Percentiles rank a stretch among this genome's conserved stretches.
phyloP scores from a whole-genome alignment of 352 stramenopile species.

The Aphanomyces euteiches region DNA sequence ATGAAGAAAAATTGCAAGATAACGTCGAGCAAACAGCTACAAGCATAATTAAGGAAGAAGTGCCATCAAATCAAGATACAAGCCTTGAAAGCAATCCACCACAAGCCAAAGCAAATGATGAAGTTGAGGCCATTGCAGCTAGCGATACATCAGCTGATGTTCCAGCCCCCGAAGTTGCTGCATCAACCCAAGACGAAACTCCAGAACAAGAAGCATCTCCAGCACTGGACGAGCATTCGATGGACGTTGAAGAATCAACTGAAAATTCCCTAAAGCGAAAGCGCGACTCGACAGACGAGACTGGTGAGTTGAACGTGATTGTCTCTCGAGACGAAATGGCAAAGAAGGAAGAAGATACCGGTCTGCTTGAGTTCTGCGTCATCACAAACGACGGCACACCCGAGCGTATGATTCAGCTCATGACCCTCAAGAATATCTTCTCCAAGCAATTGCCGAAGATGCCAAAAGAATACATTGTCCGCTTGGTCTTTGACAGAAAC shows the following conservation, averaged over 20 bases:
- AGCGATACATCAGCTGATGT: no score
- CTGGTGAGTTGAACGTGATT: slow-evolving; percentile 10
- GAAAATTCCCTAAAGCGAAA: background rate
- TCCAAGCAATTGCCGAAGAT: slow-evolving; percentile 98
- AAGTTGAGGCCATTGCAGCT: no score
- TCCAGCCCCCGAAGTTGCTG: no score
- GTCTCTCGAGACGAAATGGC: slow-evolving; percentile 85
- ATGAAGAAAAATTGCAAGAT: no score
- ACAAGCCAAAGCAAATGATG: no score
- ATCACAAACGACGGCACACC: slow-evolving; percentile 88
- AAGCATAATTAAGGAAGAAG: no score
- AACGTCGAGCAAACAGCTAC: no score
- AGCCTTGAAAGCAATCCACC: no score
- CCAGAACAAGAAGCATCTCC: no score
- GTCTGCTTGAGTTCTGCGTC: slow-evolving; percentile 77
- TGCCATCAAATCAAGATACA: no score
- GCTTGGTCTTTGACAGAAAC: slow-evolving; percentile 96
- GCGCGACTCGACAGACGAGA: background rate
- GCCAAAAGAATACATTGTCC: slow-evolving; percentile 99
- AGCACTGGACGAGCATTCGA: background rate
- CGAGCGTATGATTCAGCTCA: slow-evolving; percentile 89
- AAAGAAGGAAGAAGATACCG: slow-evolving; percentile 80
- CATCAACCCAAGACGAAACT: no score
- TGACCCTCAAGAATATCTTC: slow-evolving; percentile 98
- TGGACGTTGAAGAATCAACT: background rate